phyloP scores from a whole-genome alignment of 371 early-diverging fungal genomes.

The Mucor circinelloides region DNA sequence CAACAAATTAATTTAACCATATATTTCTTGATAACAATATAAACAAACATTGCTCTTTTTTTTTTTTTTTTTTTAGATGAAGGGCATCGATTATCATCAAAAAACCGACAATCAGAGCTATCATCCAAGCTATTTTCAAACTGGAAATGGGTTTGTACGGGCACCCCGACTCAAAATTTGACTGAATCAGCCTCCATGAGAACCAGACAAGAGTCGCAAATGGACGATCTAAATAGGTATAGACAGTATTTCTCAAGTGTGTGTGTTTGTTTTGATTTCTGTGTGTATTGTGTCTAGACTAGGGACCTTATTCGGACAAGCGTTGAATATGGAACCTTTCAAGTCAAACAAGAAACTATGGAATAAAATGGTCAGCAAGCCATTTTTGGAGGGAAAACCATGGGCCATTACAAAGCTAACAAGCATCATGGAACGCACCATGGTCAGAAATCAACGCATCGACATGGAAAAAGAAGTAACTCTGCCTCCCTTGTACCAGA shows the following conservation, averaged over 20 bases:
- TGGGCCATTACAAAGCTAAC: constrained; percentile 43
- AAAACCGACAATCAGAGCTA: constrained; percentile 43
- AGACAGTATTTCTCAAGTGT: neutral
- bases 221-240: constrained; percentile 27
- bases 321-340: constrained; percentile 58
- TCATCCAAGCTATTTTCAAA: constrained; percentile 63
- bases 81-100: constrained; percentile 35
- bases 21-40: neutral
- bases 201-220: constrained; percentile 15
- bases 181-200: constrained; percentile 38
- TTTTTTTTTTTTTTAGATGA: constrained; percentile 20
- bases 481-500: constrained; percentile 65
- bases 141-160: constrained; percentile 78
- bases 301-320: constrained; percentile 48
- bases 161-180: constrained; percentile 67
- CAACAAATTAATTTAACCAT: constrained; percentile 1
- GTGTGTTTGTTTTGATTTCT: constrained; percentile 1
- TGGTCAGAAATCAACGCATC: constrained; percentile 66
- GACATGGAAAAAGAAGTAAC: constrained; percentile 58
- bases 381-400: constrained; percentile 43
- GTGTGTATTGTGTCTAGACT: constrained; percentile 31
- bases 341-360: constrained; percentile 39
- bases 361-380: constrained; percentile 36
- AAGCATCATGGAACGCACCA: constrained; percentile 58
- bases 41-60: constrained; percentile 20